Evolutionary conservation across 106 monocot genomes (phyloP).

Genomic region (Dendrobium catenatum): DNA sequence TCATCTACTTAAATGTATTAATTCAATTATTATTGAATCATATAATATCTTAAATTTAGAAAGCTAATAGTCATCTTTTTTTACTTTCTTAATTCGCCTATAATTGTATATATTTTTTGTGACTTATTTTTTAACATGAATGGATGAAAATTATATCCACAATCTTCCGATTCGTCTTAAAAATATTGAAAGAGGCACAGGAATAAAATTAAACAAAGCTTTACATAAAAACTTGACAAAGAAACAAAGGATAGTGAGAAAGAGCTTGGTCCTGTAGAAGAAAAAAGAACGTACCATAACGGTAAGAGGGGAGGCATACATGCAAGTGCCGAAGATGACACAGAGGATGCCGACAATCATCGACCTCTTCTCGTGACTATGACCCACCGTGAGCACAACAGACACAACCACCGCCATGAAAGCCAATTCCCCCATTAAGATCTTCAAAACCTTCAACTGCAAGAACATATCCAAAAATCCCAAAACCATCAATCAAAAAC

Average conservation of each 20-base stretch:
- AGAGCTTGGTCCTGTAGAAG: background rate
- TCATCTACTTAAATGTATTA: no score
- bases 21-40: no score
- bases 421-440: slow-evolving; percentile 24
- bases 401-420: slow-evolving; percentile 27
- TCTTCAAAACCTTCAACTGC: slow-evolving; percentile 32
- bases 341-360: slow-evolving; percentile 41
- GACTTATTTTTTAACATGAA: no score
- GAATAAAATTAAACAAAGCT: background rate
- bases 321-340: slow-evolving; percentile 50
- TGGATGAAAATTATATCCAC: no score
- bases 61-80: no score
- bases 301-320: slow-evolving; percentile 47
- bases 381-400: slow-evolving; percentile 12
- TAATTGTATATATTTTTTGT: no score
- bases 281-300: slow-evolving; percentile 25
- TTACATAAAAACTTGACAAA: background rate
- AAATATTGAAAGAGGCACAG: no score
- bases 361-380: slow-evolving; percentile 25
- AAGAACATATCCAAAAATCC: background rate
- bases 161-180: no score
- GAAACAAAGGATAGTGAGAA: background rate
- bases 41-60: no score
- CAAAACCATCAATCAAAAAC: background rate
- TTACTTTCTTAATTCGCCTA: no score